Evolutionary conservation across 371 early-diverging fungal species (phyloP).

Genomic region (Smittium mucronatum): DNA sequence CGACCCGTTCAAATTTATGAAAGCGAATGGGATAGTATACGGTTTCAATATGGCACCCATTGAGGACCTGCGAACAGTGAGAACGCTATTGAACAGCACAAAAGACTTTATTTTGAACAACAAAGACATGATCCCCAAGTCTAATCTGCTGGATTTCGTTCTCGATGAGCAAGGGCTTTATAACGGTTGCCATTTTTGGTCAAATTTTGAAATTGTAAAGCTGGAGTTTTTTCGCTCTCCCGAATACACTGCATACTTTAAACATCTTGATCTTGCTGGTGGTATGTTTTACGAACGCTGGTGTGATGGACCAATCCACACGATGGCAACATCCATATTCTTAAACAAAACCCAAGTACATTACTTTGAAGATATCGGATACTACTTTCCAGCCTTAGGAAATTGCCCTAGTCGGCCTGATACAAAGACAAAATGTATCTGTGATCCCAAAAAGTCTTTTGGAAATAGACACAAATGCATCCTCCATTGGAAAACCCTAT

Average conservation of each 20-base stretch:
- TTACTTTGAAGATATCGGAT: slow-evolving; percentile 78
- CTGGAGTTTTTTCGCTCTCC: slow-evolving; percentile 25
- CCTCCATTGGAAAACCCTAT: neutral
- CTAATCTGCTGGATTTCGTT: slow-evolving; percentile 31
- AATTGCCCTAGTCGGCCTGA: slow-evolving; percentile 12
- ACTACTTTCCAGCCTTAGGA: slow-evolving; percentile 39
- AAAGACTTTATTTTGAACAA: slow-evolving; percentile 37
- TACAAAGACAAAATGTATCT: slow-evolving; percentile 6
- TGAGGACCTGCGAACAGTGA: slow-evolving; percentile 72
- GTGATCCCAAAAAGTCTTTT: slow-evolving; percentile 4
- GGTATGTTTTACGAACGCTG: slow-evolving; percentile 57
- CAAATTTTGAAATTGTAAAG: slow-evolving; percentile 33
- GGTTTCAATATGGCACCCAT: slow-evolving; percentile 65
- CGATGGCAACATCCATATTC: slow-evolving; percentile 71
- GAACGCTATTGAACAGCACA: slow-evolving; percentile 61
- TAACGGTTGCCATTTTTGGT: slow-evolving; percentile 33
- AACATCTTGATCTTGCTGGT: slow-evolving; percentile 46
- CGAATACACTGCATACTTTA: slow-evolving; percentile 42
- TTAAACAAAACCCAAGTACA: slow-evolving; percentile 64
- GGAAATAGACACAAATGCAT: neutral
- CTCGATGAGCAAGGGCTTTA: slow-evolving; percentile 29
- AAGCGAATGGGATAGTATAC: slow-evolving; percentile 61
- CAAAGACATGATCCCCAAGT: slow-evolving; percentile 21
- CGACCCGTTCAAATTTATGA: slow-evolving; percentile 81
- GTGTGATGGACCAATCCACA: slow-evolving; percentile 73